Percentiles rank a stretch among this genome's conserved stretches.
Evolutionary conservation across 164 flowering plant species (phyloP).

Genomic region (Taxillus chinensis): DNA sequence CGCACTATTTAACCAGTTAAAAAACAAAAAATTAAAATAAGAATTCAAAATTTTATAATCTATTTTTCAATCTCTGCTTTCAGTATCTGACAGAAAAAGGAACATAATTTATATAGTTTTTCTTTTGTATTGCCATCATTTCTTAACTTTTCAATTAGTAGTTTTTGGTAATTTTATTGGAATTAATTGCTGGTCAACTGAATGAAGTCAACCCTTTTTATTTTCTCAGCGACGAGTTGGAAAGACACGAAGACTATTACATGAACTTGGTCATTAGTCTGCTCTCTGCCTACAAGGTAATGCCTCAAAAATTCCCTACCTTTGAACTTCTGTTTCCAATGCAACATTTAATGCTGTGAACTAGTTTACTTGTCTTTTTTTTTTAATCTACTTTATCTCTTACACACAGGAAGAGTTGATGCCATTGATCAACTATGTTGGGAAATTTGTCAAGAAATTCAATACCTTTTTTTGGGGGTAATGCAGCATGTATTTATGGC

Average conservation of each 20-base stretch:
- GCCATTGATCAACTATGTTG: conserved; percentile 48
- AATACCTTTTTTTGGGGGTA: conserved; percentile 65
- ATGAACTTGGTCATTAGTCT: conserved; percentile 41
- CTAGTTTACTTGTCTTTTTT: background rate
- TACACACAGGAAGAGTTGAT: conserved; percentile 59
- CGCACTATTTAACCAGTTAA: too few relatives aligned
- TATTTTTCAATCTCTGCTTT: too few relatives aligned
- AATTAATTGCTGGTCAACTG: too few relatives aligned
- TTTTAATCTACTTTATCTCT: background rate
- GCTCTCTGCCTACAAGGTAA: conserved; percentile 55
- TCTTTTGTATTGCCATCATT: too few relatives aligned
- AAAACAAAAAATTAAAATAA: too few relatives aligned
- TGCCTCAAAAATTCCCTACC: background rate
- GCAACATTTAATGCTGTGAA: background rate
- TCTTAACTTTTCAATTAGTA: too few relatives aligned
- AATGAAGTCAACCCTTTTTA: background rate
- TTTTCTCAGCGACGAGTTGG: conserved; percentile 60
- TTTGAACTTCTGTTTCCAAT: background rate
- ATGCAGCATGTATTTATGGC: conserved; percentile 4
- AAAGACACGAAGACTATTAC: conserved; percentile 60
- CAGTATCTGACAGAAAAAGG: too few relatives aligned
- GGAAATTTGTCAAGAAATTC: conserved; percentile 61
- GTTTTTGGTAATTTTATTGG: too few relatives aligned
- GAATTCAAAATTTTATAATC: too few relatives aligned
- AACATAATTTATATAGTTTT: too few relatives aligned